Conservation (phyloP, 176 grass and related monocot species). For the Aegilops longissima region DNA sequence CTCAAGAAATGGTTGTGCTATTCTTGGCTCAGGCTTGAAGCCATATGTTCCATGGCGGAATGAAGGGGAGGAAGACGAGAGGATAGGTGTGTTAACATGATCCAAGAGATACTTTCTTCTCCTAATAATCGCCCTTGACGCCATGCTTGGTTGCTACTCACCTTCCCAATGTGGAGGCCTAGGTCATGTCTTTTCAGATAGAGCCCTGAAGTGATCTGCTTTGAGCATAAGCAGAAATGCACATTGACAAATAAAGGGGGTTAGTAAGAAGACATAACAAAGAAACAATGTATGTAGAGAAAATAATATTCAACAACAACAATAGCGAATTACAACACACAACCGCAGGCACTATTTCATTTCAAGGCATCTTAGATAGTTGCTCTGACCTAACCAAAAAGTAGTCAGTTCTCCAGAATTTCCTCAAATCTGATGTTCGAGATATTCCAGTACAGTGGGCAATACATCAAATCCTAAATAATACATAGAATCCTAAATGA, state of each 20-base stretch:
- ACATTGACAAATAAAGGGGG: not conserved
- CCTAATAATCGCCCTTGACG: constrained; percentile 73
- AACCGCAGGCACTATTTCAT: constrained; percentile 3
- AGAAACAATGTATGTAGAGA: constrained; percentile 20
- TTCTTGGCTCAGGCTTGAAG: constrained; percentile 36
- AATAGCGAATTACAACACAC: constrained; percentile 6
- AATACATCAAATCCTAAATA: not conserved
- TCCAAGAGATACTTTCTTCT: constrained; percentile 67
- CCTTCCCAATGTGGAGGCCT: constrained; percentile 38
- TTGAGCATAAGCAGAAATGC: constrained; percentile 5
- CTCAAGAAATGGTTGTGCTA: constrained; percentile 34
- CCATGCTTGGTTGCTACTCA: constrained; percentile 62
- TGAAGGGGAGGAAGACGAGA: constrained; percentile 45
- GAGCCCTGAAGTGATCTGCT: constrained; percentile 50
- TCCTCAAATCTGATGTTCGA: constrained; percentile 1
- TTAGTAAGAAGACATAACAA: constrained; percentile 16
- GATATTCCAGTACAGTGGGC: not conserved
- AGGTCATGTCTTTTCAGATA: constrained; percentile 55
- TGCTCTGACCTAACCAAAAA: not conserved
- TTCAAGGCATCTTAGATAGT: constrained; percentile 5
- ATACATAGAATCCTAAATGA: not conserved
- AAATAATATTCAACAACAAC: not conserved
- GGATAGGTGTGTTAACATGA: constrained; percentile 40
- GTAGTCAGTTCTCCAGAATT: not conserved
- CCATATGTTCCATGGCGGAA: constrained; percentile 52